Conservation (phyloP, 306 rosid genomes). For the Vigna nakashimae region DNA sequence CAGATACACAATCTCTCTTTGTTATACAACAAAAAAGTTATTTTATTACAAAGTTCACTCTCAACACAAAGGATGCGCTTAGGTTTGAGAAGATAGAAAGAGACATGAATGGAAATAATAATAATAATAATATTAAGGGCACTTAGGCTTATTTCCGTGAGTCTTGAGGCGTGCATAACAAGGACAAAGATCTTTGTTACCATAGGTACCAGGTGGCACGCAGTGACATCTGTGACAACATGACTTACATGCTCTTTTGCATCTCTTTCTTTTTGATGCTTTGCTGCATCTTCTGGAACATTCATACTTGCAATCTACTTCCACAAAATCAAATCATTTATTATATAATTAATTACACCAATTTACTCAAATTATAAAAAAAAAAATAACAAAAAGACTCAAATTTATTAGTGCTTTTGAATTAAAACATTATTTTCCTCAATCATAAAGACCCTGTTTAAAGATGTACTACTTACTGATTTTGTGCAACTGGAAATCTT, state of each 20-base stretch:
- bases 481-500: conserved; percentile 32
- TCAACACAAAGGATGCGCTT: too few species aligned
- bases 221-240: conserved; percentile 68
- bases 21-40: too few species aligned
- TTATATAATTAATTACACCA: too few species aligned
- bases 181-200: conserved; percentile 59
- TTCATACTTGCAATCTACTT: conserved; percentile 55
- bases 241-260: conserved; percentile 59
- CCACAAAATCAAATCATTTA: background rate
- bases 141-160: conserved; percentile 62
- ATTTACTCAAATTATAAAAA: too few species aligned
- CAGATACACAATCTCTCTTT: too few species aligned
- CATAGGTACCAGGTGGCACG: conserved; percentile 71
- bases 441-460: too few species aligned
- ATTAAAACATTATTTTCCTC: too few species aligned
- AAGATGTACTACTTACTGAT: conserved; percentile 50
- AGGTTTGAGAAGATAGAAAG: too few species aligned
- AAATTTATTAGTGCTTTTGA: too few species aligned
- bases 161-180: conserved; percentile 71
- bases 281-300: conserved; percentile 62
- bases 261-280: conserved; percentile 55
- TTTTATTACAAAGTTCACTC: too few species aligned
- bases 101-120: too few species aligned
- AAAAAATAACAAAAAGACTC: too few species aligned
- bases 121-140: conserved; percentile 50